Percentiles rank a stretch among this genome's conserved stretches.
Evolutionary conservation across 768 basidiomycete species (phyloP).

Genomic region (Rhodotorula babjevae): DNA sequence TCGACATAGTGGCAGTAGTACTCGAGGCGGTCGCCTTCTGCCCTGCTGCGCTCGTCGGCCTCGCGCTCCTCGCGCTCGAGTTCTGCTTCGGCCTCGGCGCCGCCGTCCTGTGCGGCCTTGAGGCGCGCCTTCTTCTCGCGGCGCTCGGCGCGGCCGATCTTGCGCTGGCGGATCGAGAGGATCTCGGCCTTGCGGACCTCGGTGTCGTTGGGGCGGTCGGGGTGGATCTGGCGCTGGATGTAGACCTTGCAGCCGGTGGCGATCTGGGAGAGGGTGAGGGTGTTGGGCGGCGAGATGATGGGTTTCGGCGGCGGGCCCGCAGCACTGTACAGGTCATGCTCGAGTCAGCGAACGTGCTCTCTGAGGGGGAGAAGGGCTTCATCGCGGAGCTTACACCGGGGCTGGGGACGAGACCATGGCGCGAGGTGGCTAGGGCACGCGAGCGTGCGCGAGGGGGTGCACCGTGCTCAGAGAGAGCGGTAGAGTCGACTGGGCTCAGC

Average conservation of each 20-base stretch:
- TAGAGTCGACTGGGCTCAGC: neutral
- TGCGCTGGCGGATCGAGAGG: slow-evolving; percentile 86
- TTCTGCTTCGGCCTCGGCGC: slow-evolving; percentile 45
- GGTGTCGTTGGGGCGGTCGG: slow-evolving; percentile 52
- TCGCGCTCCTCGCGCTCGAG: slow-evolving; percentile 49
- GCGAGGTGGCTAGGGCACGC: neutral
- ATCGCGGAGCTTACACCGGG: neutral
- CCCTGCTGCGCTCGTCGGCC: slow-evolving; percentile 60
- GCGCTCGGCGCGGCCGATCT: slow-evolving; percentile 52
- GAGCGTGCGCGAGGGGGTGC: neutral
- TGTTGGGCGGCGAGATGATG: slow-evolving; percentile 39
- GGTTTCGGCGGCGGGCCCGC: slow-evolving; percentile 29
- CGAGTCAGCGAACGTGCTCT: accelerated
- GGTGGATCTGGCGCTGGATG: slow-evolving; percentile 70
- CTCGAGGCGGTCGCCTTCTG: slow-evolving; percentile 61
- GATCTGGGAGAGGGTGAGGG: slow-evolving; percentile 31
- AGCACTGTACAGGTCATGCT: neutral
- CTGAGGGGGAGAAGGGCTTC: neutral
- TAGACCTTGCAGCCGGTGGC: slow-evolving; percentile 81
- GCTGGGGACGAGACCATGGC: neutral
- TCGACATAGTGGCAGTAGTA: slow-evolving; percentile 98
- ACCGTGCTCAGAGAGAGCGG: accelerated
- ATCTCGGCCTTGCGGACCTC: slow-evolving; percentile 96
- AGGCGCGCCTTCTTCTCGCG: slow-evolving; percentile 38
- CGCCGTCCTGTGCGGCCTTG: slow-evolving; percentile 45